These are phyloP conservation scores for Vitis rupestris DNA, from an alignment of 164 flowering plant genomes.

Conservation along the genomic window DNA sequence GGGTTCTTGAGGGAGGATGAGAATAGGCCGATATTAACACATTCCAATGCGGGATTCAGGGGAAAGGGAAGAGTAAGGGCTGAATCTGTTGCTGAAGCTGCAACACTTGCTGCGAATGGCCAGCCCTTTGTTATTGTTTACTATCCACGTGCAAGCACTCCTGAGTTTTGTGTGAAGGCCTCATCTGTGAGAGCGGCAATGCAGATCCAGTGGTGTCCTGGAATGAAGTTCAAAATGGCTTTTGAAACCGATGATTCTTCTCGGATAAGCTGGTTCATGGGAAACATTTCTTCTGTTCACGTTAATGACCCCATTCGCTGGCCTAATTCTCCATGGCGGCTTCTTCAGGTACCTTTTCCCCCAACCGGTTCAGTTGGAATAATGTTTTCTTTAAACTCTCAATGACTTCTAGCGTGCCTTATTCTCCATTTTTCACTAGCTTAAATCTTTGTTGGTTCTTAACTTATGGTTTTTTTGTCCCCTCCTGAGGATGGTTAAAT, in stretches of 20 bases:
- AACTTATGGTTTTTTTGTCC: too few relatives aligned
- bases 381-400: not conserved
- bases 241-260: conserved; percentile 65
- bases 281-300: conserved; percentile 48
- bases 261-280: conserved; percentile 62
- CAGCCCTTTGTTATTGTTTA: conserved; percentile 52
- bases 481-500: too few relatives aligned
- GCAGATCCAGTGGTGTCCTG: conserved; percentile 52
- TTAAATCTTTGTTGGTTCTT: not conserved
- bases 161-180: conserved; percentile 55
- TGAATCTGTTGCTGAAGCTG: conserved; percentile 53
- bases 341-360: conserved; percentile 40
- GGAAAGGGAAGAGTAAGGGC: conserved; percentile 29
- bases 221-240: conserved; percentile 64
- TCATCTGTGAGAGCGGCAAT: conserved; percentile 41
- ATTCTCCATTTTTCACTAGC: not conserved
- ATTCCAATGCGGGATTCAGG: conserved; percentile 11
- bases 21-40: conserved; percentile 13
- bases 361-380: not conserved
- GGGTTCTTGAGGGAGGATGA: conserved; percentile 30
- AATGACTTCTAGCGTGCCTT: not conserved
- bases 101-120: conserved; percentile 40
- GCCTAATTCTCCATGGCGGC: conserved; percentile 65
- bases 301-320: conserved; percentile 47
- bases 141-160: conserved; percentile 50